Evolutionary conservation across 495 filamentous ascomycete species (phyloP), one percentile per base, ranked within the genome.

Genomic region (Penicillium tannophilum): DNA sequence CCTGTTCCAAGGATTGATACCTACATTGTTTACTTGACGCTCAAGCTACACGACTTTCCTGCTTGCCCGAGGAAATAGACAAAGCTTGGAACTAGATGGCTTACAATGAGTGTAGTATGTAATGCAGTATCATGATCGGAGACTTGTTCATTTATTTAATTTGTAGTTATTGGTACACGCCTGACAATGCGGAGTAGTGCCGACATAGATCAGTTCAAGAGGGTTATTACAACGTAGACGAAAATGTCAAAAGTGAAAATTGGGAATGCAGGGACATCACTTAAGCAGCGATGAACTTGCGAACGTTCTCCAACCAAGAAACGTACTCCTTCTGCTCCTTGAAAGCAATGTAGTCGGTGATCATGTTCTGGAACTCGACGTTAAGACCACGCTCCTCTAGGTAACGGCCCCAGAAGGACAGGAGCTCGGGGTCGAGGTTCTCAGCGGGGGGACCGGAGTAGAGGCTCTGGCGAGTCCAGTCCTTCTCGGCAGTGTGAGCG

Each of bases 241-340:
- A 48, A 49, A 49, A 23, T 19, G 19, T 46, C 19, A 46, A 33
- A 52, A 30, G 28, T 9, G 47, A 30, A 14, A 41, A 41, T 41
- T 41, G 11, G 7, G n/a, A 7, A 3, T 41, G 1, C n/a, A 41
- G 39, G 10, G 4, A 5, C 17, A 51, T 54, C 28, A 62, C 56
- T 79, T 86, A 90, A 59, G 87, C 88, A 67, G 84, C 82, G 61
- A 92, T 74, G 66, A 93, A 93, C 52, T 72, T 74, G 84, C 90
- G 92, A 77, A 93, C 84, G 65, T 86, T 92, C 64, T 87, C 85
- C 71, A 99, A 79, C 94, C 94, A 99, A 59, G 80, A 78, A 43
- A 93, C 72, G 75, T 99, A 99, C 82, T 99, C 94, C 83, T 86
- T 90, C 86, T 99, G 93, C 85, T 99, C 94, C 87, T 99, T 99